Base-by-base conservation (phyloP, 805 yeast genomes). In the Kodamaea restingae region DNA sequence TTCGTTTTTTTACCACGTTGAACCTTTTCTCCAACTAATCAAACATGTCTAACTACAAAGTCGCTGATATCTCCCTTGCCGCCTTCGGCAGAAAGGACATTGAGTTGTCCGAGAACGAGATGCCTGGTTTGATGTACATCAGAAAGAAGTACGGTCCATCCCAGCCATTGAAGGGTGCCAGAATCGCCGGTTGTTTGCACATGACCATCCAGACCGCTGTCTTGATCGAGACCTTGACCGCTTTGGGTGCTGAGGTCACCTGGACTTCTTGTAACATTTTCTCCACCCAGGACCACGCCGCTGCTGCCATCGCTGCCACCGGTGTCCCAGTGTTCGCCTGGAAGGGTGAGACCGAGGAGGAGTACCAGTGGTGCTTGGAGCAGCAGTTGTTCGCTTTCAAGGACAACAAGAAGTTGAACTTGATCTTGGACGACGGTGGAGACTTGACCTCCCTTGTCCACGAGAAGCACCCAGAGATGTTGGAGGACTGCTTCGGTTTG, bases 261-360 rank as follows among this genome's bases (percentile, higher is more conserved):
- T 91, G 98, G 98, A 80, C 96, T 50, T 88, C 96, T 36, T 91
- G 98, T 81, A 91, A 91, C 95, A 91, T 91, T 61, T 91, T 87
- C 84, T 90, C 98, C 57, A 91, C 98, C 54, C 98, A 91, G 78
- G 98, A 91, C 75, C 98, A 91, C 70, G 98, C 98, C 56, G 98
- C 98, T 60, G 97, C 98, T 62, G 98, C 98, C 59, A 93, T 91
- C 69, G 98, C 98, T 58, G 98, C 98, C 55, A 71, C 96, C 54
- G 98, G 98, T 75, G 95, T 91, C 45, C 98, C 98, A 64, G 98
- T 91, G 53, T 91, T 88, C 58, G 98, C 98, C 61, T 91, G 98
- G 98, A 91, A 91, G 81, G 98, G 98, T 69, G 98, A 91, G 81
- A 88, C 98, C 70, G 98, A 91, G 73, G 98, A 91, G 78, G 98